Evolutionary conservation across 805 yeast species (phyloP), one percentile per base, ranked within the genome.

Genomic region (Ogataea degrootiae): DNA sequence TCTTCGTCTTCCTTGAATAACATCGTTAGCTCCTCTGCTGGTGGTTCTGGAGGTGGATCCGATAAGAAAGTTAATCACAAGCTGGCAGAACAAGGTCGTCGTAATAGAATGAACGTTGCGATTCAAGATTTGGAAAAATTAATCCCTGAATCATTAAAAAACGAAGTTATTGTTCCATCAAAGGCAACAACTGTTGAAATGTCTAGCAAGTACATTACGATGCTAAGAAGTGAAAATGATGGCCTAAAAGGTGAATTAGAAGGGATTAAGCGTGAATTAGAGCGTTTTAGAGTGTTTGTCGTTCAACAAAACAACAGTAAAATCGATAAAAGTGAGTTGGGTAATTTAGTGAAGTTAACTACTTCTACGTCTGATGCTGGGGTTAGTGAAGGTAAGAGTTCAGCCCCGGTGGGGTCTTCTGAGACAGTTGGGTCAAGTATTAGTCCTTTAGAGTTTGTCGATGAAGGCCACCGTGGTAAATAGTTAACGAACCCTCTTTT

Each of bases 181-280:
- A 92, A 92, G 61, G 98, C 98, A 2, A 90, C 96, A 2, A 92
- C 97, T 0, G 97, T 94, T 3, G 99, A 92, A 64, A 71, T 89
- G 59, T 96, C 97, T 0, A 81, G 86, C 23, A 69, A 69, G 21
- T 87, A 86, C 61, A 90, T 92, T 47, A 66, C 69, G 42, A 64
- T 68, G 34, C 65, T 84, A 45, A 67, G 69, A 29, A 52, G 42
- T 19, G 76, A 71, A 48, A 49, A 69, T 36, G 70, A 66, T 40
- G 58, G 55, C 21, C 49, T 74, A 39, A 61, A 66, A 46, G 65
- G 62, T 39, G 71, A 72, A 42, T 48, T 74, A n/a, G 66, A 69
- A 15, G 60, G 59, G 9, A 65, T 70, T 37, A 70, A 67, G 37
- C 41, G 45, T 16, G 56, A 57, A 42, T 37, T 52, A 14, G 51